These are phyloP conservation scores for Termitomyces sp. DNA, from an alignment of 768 basidiomycete species.

Conservation along the genomic window DNA sequence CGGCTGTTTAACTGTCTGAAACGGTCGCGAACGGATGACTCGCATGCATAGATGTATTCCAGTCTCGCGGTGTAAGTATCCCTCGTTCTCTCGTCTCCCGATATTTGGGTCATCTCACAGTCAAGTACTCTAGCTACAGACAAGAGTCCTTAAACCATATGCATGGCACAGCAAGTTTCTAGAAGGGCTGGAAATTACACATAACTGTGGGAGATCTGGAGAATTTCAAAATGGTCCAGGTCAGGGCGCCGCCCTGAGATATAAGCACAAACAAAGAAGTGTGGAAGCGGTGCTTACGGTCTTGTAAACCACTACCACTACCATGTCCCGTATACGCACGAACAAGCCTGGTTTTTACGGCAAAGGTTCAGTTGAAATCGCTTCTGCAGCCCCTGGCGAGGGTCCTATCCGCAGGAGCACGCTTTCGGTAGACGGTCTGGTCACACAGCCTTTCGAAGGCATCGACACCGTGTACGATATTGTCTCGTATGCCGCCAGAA, in stretches of 20 bases:
- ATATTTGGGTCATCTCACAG: not conserved
- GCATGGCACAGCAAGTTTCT: not conserved
- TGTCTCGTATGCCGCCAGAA: conserved; percentile 65
- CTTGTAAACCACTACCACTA: conserved; percentile 8
- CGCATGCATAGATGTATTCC: too few species aligned
- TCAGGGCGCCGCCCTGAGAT: too few species aligned
- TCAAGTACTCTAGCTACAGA: too few species aligned
- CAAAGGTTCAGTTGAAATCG: conserved; percentile 60
- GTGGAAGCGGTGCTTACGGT: not conserved
- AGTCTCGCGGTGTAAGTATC: too few species aligned
- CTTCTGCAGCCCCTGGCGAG: conserved; percentile 38
- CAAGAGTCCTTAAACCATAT: too few species aligned
- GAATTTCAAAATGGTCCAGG: not conserved
- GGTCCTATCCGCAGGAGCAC: conserved; percentile 54
- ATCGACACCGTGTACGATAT: conserved; percentile 82
- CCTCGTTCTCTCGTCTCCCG: too few species aligned
- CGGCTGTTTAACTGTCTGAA: too few species aligned
- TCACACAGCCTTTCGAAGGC: conserved; percentile 64
- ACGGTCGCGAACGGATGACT: too few species aligned
- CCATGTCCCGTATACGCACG: conserved; percentile 29
- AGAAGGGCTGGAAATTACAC: not conserved
- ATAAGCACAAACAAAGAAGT: conserved; percentile 10
- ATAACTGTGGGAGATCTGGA: not conserved
- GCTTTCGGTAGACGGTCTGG: conserved; percentile 48
- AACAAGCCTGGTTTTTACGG: conserved; percentile 45